Evolutionary conservation across 495 filamentous ascomycete genomes (phyloP), one percentile per base, ranked within the genome.

Genomic region (Daldinia loculata): DNA sequence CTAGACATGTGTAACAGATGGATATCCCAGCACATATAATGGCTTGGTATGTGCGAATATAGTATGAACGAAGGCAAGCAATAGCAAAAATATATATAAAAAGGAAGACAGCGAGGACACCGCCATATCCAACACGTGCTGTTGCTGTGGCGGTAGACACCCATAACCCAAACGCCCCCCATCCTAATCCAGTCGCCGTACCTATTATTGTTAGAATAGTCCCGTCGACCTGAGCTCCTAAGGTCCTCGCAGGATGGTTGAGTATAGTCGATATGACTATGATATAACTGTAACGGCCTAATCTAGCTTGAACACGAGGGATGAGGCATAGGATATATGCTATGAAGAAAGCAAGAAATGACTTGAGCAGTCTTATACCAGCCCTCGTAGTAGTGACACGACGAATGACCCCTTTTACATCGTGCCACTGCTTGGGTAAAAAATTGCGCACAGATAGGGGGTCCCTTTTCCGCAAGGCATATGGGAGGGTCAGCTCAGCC

Each of bases 191-290:
- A n/a, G 84, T 81, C 24, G 82, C 81, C 2, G 84, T 84, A 12
- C 86, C 86, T 26, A 86, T 14, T 39, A 81, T 81, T 11, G 87
- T 88, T 30, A 86, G 77, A 56, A 83, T 66, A 7, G 83, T 78
- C 14, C 85, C 86, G 67, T 88, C 86, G 53, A 89, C 75, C 63
- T 88, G 86, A 36, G 85, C 81, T 24, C 86, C 86, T 48, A 87
- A 48, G 6, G 86, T 82, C 45, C 86, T 76, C 17, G 83, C 83
- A 9, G 86, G 80, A 70, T 88, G 86, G 66, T 68, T 88, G 51
- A 88, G 60, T 17, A 88, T 79, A 4, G 82, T 78, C 8, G 85
- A 87, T 48, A 88, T 71, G 6, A 80, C 80, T 70, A 85, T 81
- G 64, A 87, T 82, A 68, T 87, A 88, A 57, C 75, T 79, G 63